Evolutionary conservation across 164 flowering plant species (phyloP).

Genomic region (Malania oleifera): DNA sequence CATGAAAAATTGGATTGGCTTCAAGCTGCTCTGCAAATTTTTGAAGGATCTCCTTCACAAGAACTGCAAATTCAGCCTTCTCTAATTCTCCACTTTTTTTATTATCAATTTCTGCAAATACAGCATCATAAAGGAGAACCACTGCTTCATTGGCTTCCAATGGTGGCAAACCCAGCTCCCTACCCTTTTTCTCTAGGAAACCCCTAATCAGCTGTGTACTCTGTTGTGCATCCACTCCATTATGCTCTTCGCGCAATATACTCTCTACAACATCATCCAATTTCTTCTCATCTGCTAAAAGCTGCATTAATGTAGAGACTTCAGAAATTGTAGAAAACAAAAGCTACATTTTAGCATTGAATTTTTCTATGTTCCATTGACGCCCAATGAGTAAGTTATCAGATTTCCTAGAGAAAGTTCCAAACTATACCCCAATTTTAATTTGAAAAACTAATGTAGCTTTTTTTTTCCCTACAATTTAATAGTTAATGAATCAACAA

Average conservation of each 20-base stretch:
- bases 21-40: constrained; percentile 52
- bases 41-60: constrained; percentile 44
- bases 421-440: not conserved
- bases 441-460: not conserved
- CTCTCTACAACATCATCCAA: constrained; percentile 31
- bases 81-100: constrained; percentile 19
- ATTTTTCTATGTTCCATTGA: not conserved
- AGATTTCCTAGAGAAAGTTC: too few relatives aligned
- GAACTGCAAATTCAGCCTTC: constrained; percentile 26
- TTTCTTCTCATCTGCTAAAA: constrained; percentile 47
- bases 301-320: constrained; percentile 29
- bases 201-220: constrained; percentile 25
- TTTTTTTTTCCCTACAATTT: too few relatives aligned
- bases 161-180: constrained; percentile 49
- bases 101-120: constrained; percentile 36
- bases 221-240: constrained; percentile 10
- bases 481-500: too few relatives aligned
- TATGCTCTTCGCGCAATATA: constrained; percentile 20
- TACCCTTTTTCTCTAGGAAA: constrained; percentile 42
- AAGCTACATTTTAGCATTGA: not conserved
- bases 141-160: constrained; percentile 44
- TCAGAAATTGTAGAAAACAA: not conserved
- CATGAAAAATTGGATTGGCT: constrained; percentile 45
- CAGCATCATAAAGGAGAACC: constrained; percentile 45
- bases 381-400: too few relatives aligned